These are phyloP conservation scores for Coemansia sp. DNA, from an alignment of 192 early-diverging fungal genomes.

Conservation along the genomic window DNA sequence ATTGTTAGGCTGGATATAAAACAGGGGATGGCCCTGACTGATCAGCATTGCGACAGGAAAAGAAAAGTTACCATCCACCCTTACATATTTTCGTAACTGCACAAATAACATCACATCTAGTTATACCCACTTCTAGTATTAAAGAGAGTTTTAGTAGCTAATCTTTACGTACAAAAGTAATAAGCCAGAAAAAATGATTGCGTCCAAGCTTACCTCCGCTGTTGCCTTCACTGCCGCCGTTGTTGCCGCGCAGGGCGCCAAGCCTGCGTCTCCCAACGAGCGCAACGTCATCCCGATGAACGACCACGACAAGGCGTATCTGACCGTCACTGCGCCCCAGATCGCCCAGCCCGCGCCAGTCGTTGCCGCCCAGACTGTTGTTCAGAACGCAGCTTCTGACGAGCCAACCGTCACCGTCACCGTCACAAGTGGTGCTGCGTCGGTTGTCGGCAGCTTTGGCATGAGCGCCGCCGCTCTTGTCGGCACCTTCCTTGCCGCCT, in stretches of 20 bases:
- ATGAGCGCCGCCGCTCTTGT: slow-evolving; percentile 42
- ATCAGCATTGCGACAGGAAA: background rate
- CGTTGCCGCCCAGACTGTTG: slow-evolving; percentile 21
- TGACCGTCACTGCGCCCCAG: slow-evolving; percentile 43
- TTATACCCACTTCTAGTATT: background rate
- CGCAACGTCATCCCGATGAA: slow-evolving; percentile 3
- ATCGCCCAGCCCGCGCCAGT: slow-evolving; percentile 28
- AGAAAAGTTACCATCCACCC: no score
- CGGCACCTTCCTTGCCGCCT: slow-evolving; percentile 35
- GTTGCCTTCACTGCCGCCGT: slow-evolving; percentile 31
- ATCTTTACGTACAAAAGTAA: background rate
- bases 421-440: slow-evolving; percentile 29
- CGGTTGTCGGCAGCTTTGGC: slow-evolving; percentile 19
- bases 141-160: background rate
- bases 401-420: slow-evolving; percentile 40
- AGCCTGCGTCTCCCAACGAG: slow-evolving; percentile 7
- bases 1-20: background rate
- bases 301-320: slow-evolving; percentile 28
- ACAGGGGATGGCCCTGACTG: background rate
- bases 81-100: background rate
- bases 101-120: background rate
- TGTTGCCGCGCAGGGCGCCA: slow-evolving; percentile 23
- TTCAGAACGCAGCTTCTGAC: slow-evolving; percentile 42
- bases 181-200: slow-evolving; percentile 22
- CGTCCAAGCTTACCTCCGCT: slow-evolving; percentile 34